Percentiles rank a stretch among this genome's conserved stretches.
phyloP scores from a whole-genome alignment of 208 protist species.

The Leishmania amazonensis region DNA sequence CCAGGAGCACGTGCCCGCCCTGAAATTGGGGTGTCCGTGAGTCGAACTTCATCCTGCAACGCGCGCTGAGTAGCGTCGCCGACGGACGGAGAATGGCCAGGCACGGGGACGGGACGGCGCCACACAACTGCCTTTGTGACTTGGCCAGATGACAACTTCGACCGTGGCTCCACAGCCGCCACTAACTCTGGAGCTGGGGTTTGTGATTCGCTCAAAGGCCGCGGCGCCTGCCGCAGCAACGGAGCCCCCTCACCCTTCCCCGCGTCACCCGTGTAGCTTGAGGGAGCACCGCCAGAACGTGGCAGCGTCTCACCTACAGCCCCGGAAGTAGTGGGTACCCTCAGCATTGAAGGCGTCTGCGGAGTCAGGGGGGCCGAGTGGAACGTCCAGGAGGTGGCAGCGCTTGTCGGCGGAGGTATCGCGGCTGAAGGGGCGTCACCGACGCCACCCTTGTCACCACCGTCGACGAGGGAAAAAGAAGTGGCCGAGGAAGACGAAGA shows the following conservation, averaged over 20 bases:
- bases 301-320: background rate
- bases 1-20: background rate
- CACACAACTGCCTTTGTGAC: slow-evolving; percentile 24
- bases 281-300: background rate
- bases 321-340: background rate
- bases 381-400: slow-evolving; percentile 47
- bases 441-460: background rate
- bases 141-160: background rate
- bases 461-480: background rate
- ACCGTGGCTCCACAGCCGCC: background rate
- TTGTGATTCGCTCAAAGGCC: background rate
- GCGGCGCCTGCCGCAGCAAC: background rate
- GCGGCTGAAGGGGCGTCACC: background rate
- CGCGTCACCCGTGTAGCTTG: background rate
- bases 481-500: background rate
- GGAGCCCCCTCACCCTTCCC: background rate
- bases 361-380: slow-evolving; percentile 21
- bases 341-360: background rate
- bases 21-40: slow-evolving; percentile 1
- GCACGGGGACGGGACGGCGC: slow-evolving; percentile 12
- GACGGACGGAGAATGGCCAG: background rate
- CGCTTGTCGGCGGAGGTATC: slow-evolving; percentile 13
- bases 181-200: background rate
- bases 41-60: slow-evolving; percentile 14
- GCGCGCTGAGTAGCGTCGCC: slow-evolving; percentile 7